Evolutionary conservation across 192 early-diverging fungal species (phyloP), one percentile per base, ranked within the genome.

Genomic region (Coemansia sp.): DNA sequence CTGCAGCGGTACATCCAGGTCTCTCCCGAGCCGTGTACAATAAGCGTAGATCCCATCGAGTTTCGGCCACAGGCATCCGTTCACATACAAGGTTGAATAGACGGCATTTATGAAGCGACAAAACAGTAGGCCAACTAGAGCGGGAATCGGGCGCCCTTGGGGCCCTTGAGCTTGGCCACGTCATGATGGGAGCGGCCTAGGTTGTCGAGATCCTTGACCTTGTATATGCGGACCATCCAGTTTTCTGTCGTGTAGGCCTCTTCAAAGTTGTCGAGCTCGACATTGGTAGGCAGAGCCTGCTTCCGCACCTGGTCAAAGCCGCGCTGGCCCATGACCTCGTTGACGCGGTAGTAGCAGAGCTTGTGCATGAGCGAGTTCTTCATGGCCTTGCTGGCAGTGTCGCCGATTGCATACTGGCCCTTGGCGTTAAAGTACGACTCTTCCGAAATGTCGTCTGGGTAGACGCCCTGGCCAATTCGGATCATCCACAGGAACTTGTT

Each of bases 401-500:
- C 92, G 49, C 92, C 96, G 12, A 97, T 88, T 29, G 86, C 75
- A 63, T 98, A 99, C 60, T 96, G 87, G 12, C 97, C 97, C 5
- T 80, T 67, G 2, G 63, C 47, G 20, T 88, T 98, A 54, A 95
- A 98, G 64, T 92, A 99, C 18, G 77, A 75, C 19, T 76, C 51
- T 69, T 99, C 97, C 45, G 75, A 85, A 44, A 99, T 77, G n/a
- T 94, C 83, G 37, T 96, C 83, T 0, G 97, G 97, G 64, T 87
- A 99, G 2, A 99, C 91, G 13, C 92, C 92, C 72, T 95, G 90
- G 0, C 89, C 93, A 64, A 99, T 99, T 40, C 97, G 85, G 46
- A 98, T 87, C 97, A 99, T 99, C 97, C 97, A 99, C 75, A 99
- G 54, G 78, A 96, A 99, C 77, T 99, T 99, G 82, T 99, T 99